Base-by-base conservation (phyloP, 2,329 filamentous ascomycete genomes). In the Colletotrichum sp. region DNA sequence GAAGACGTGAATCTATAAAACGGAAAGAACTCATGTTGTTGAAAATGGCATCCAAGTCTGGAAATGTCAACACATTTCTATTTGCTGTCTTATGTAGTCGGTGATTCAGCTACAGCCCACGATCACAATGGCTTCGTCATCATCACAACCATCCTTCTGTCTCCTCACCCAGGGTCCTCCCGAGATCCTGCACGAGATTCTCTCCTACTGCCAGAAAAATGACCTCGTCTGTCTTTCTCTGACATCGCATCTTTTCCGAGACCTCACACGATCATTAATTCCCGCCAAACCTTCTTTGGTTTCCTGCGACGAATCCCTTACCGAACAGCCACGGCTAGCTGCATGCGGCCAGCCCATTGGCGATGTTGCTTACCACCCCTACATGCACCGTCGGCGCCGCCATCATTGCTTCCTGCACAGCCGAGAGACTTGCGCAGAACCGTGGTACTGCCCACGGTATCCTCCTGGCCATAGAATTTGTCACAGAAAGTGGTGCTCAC, bases 221-320 rank as follows among this genome's bases (percentile, higher is more conserved):
- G 69, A 72, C n/a, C 30, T 75, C 30, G 8, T 75, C 18, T 75
- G 72, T 21, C 30, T 75, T 9, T 75, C 62, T 8, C 30, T 75
- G 2, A 18, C 69, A 21, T 75, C 60, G 3, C 61, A 48, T 12
- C 24, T 9, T 4, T 28, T 75, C 2, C 72, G 72, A 8, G 13
- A 5, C 7, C 52, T 72, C 8, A 21, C 30, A 7, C 38, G 55
- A 6, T 32, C 38, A 2, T 8, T 75, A 15, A 61, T 64, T 5
- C 48, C 61, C 3, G 4, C 21, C 15, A 75, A 67, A 9, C 61
- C 69, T 16, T 21, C n/a, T 3, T n/a, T 75, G 10, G 16, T 13
- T 1, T 71, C 16, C 3, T 67, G 34, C 62, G 69, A 75, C 26
- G 30, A 67, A 32, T 55, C 21, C 3, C n/a, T 24, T 3, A 15